Percentiles rank a stretch among this genome's conserved stretches.
These are phyloP conservation scores for Penicillium sp. DNA, from an alignment of 2,329 filamentous ascomycete species.

Conservation along the genomic window DNA sequence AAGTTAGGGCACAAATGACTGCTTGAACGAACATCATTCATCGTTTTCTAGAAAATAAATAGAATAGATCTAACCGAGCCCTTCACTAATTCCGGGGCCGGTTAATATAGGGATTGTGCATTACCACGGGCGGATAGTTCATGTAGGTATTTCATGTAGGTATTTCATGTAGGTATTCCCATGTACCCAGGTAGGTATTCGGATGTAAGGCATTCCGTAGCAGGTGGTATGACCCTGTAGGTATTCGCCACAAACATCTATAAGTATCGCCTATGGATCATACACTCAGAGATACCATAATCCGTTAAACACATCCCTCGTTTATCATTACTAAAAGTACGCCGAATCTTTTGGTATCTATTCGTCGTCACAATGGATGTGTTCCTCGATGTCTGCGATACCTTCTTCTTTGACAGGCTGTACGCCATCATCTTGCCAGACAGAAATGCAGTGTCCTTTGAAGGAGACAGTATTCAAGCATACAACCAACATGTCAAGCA, in stretches of 20 bases:
- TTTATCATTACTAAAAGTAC: no score
- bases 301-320: neutral
- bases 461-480: neutral
- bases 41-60: no score
- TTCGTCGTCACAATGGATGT: conserved; percentile 17
- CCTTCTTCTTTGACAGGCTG: conserved; percentile 19
- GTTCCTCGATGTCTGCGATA: conserved; percentile 20
- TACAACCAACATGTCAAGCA: conserved; percentile 26
- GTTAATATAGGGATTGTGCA: neutral
- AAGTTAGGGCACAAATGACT: neutral
- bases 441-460: neutral
- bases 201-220: neutral
- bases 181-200: neutral
- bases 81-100: no score
- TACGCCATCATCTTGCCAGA: conserved; percentile 18
- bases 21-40: no score
- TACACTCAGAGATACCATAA: neutral
- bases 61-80: no score
- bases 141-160: neutral
- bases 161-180: neutral
- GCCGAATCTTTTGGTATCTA: neutral
- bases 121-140: neutral
- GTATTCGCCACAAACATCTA: neutral
- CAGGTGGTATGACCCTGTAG: neutral
- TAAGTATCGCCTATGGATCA: neutral